Conservation (phyloP, 176 grass and related monocot genomes). For the Carex scoparia region DNA sequence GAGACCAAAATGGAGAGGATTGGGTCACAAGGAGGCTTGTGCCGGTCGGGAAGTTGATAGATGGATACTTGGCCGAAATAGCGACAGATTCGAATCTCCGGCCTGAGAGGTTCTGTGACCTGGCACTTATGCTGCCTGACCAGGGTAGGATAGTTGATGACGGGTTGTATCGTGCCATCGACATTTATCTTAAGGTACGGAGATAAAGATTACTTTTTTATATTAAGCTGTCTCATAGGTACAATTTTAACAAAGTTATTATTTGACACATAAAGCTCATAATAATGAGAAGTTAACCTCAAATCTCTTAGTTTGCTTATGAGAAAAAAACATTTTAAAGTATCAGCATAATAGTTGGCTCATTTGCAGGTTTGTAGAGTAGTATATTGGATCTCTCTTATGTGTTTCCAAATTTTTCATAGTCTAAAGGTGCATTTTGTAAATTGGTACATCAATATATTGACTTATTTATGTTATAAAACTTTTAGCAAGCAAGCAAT, state of each 20-base stretch:
- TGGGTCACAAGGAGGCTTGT: conserved; percentile 34
- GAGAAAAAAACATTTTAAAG: background rate
- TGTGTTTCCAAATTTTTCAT: background rate
- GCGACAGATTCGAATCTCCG: conserved; percentile 83
- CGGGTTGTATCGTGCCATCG: conserved; percentile 90
- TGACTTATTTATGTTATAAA: background rate
- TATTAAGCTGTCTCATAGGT: background rate
- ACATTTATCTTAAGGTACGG: conserved; percentile 88
- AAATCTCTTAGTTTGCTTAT: background rate
- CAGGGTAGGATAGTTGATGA: conserved; percentile 73
- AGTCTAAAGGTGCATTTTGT: conserved; percentile 16
- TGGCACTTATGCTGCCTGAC: conserved; percentile 84
- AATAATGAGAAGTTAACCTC: conserved; percentile 7
- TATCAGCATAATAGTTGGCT: background rate
- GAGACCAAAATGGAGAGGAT: conserved; percentile 31
- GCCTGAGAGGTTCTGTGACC: conserved; percentile 80
- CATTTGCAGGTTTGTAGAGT: background rate
- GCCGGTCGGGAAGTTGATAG: conserved; percentile 58
- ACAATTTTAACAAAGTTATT: background rate
- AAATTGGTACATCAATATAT: conserved; percentile 12
- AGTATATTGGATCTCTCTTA: background rate
- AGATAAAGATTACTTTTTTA: background rate
- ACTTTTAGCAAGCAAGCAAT: background rate
- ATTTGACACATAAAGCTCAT: background rate
- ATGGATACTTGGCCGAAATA: conserved; percentile 83